These are phyloP conservation scores for Paraphaeosphaeria minitans DNA, from an alignment of 2,329 filamentous ascomycete species.

Conservation along the genomic window DNA sequence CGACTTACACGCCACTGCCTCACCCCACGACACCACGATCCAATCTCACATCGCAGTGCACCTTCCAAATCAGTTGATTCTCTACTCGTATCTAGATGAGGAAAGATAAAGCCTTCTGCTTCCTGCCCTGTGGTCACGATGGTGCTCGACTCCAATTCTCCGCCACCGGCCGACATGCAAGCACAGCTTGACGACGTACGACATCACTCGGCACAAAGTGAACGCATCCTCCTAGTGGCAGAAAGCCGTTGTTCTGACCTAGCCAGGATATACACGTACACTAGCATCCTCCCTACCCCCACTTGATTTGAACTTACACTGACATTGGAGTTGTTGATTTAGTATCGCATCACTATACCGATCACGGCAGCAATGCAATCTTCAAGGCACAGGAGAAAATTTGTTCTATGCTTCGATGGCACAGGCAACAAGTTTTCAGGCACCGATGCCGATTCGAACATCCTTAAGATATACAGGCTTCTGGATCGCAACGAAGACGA, in stretches of 20 bases:
- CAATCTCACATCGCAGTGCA: neutral
- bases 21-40: neutral
- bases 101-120: neutral
- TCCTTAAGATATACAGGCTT: conserved; percentile 74
- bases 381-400: conserved; percentile 2
- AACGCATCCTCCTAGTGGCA: neutral
- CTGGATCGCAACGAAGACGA: conserved; percentile 66
- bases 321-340: neutral
- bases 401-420: conserved; percentile 54
- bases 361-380: conserved; percentile 14
- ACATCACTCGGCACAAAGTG: neutral
- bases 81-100: neutral
- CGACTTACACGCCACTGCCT: neutral
- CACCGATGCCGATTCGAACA: conserved; percentile 49
- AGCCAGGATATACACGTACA: neutral
- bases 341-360: conserved; percentile 19
- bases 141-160: neutral
- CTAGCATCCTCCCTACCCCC: neutral
- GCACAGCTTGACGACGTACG: conserved; percentile 11
- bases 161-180: conserved; percentile 12
- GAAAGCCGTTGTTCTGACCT: neutral
- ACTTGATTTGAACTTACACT: neutral
- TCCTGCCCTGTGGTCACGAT: neutral
- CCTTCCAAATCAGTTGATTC: neutral
- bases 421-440: conserved; percentile 41